Conservation (phyloP, 2,329 filamentous ascomycete genomes). For the Aspergillus brasiliensis region DNA sequence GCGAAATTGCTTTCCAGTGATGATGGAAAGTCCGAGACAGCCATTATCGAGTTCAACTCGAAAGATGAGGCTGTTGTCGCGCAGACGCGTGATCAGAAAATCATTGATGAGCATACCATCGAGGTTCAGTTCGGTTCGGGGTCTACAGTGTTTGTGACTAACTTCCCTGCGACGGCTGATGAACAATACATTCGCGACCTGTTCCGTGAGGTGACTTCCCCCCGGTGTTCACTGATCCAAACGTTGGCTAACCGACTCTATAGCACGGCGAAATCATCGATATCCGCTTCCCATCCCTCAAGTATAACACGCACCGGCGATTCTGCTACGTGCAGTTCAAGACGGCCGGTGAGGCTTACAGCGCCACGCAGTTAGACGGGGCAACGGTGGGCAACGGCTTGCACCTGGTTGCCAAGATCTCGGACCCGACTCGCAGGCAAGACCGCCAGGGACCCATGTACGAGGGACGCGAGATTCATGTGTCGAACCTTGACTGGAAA, state of each 20-base stretch:
- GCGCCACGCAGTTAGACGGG: constrained; percentile 73
- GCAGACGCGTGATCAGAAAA: constrained; percentile 77
- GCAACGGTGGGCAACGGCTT: constrained; percentile 68
- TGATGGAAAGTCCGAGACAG: constrained; percentile 64
- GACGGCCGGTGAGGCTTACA: constrained; percentile 65
- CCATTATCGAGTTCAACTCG: constrained; percentile 81
- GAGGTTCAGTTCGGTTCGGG: constrained; percentile 73
- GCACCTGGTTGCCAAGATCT: constrained; percentile 76
- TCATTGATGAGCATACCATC: constrained; percentile 72
- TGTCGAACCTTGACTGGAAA: constrained; percentile 67
- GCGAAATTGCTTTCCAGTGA: constrained; percentile 68
- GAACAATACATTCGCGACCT: constrained; percentile 58
- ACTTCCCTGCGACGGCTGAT: constrained; percentile 68
- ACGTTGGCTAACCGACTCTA: constrained; percentile 16
- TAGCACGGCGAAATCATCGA: constrained; percentile 79
- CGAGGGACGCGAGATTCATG: constrained; percentile 85
- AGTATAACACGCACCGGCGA: constrained; percentile 81
- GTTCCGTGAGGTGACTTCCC: constrained; percentile 53
- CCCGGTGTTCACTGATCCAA: neutral
- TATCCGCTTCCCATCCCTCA: constrained; percentile 87
- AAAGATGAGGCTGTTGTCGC: constrained; percentile 80
- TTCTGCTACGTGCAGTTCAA: constrained; percentile 97
- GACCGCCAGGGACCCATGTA: constrained; percentile 75
- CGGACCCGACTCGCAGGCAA: constrained; percentile 78
- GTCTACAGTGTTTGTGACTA: constrained; percentile 84